Evolutionary conservation across 2,329 filamentous ascomycete genomes (phyloP), one percentile per base, ranked within the genome.

Genomic region (Parascedosporium putredinis): DNA sequence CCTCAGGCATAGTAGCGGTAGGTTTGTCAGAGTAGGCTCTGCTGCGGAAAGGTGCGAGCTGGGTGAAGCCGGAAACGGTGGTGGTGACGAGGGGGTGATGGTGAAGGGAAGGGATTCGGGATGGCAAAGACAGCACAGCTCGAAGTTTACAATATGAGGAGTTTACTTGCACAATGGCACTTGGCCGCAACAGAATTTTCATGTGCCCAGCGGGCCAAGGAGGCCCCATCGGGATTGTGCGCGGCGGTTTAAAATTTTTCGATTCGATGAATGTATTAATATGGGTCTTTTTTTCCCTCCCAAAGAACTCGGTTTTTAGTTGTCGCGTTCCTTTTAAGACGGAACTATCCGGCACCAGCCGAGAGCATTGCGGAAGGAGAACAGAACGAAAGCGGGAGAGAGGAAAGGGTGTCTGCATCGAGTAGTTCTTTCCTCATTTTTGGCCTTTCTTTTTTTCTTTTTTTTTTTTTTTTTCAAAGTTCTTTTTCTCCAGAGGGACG

Each of bases 1-100:
- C 75, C 57, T 50, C 52, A 49, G 47, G 16, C 47, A 49, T 49
- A 7, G 36, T 23, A 24, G 43, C 33, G 22, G 24, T 25, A n/a
- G 16, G 43, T 18, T 51, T 14, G 16, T 36, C 9, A 31, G 47
- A 42, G 20, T 42, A 42, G 12, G 38, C 38, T 42, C 38, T 42
- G 5, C 38, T 10, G 38, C 20, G 5, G 18, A 44, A 36, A 40
- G 38, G 43, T 43, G 40, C 36, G 12, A 45, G 24, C 31, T 38
- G 36, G 42, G 46, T 33, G 38, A 47, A 51, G n/a, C 31, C 25
- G 29, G 45, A 9, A 31, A 20, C 23, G 23, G 33, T 7, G 34
- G 12, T 5, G 48, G 12, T 23, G 31, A 20, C 25, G 24, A 14
- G 24, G 43, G 38, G 52, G 31, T 50, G 52, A 47, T 53, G 50